Conservation (phyloP, 208 protist species). For the Acanthamoeba divionensis region DNA sequence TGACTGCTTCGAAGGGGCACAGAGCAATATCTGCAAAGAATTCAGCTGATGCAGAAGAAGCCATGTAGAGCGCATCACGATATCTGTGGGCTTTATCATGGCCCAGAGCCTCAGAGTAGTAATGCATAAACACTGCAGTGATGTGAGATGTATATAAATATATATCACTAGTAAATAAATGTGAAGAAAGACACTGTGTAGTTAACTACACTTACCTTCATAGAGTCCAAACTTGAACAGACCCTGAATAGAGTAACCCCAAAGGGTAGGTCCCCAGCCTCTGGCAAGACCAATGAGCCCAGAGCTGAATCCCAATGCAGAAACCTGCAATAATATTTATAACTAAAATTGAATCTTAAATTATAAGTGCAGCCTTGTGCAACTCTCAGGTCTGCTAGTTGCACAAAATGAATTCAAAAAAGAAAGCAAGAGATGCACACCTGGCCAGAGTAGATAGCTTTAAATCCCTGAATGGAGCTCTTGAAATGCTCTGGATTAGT, state of each 20-base stretch:
- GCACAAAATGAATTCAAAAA: too few relatives aligned
- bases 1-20: constrained; percentile 92
- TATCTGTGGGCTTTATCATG: constrained; percentile 66
- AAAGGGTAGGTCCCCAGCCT: constrained; percentile 89
- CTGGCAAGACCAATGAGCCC: constrained; percentile 83
- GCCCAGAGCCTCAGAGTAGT: constrained; percentile 80
- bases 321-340: too few relatives aligned
- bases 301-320: constrained; percentile 59
- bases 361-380: too few relatives aligned
- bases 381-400: too few relatives aligned
- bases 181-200: too few relatives aligned
- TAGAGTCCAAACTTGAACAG: constrained; percentile 93
- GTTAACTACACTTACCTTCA: too few relatives aligned
- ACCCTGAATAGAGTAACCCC: constrained; percentile 92
- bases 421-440: too few relatives aligned
- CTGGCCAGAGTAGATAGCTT: constrained; percentile 13
- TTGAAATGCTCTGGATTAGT: constrained; percentile 38
- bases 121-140: constrained; percentile 51
- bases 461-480: constrained; percentile 7
- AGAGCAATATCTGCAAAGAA: constrained; percentile 95
- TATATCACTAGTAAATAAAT: neutral
- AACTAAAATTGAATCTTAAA: too few relatives aligned
- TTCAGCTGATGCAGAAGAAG: constrained; percentile 91
- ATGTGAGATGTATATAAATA: neutral
- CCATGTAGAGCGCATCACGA: constrained; percentile 62